phyloP scores from a whole-genome alignment of 768 basidiomycete species.

The Naganishia onofrii region DNA sequence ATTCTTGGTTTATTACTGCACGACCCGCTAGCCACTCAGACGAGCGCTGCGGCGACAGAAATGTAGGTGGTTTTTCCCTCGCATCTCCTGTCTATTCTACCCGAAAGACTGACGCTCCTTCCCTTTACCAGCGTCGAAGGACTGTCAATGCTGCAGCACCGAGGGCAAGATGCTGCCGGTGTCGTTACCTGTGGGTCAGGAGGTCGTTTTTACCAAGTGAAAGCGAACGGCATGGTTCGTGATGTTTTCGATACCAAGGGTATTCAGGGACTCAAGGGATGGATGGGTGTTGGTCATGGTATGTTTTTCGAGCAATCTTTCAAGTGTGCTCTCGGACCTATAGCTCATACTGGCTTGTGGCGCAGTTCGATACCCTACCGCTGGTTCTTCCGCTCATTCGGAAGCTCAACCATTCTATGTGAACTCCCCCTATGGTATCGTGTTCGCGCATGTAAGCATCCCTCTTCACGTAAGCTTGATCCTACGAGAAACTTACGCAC shows the following conservation, averaged over 20 bases:
- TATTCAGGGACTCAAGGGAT: constrained; percentile 73
- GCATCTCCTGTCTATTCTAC: background rate
- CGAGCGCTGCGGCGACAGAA: constrained; percentile 72
- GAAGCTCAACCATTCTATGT: constrained; percentile 99
- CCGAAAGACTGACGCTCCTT: background rate
- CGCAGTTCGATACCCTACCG: constrained; percentile 93
- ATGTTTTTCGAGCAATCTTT: constrained; percentile 37
- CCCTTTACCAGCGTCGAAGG: constrained; percentile 62
- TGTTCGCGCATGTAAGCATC: constrained; percentile 83
- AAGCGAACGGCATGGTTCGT: constrained; percentile 98
- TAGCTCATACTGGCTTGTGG: constrained; percentile 21
- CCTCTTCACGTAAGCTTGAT: background rate
- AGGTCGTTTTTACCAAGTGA: constrained; percentile 95
- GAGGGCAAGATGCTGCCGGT: constrained; percentile 97
- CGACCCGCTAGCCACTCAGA: constrained; percentile 59
- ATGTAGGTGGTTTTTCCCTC: constrained; percentile 57
- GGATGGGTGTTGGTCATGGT: constrained; percentile 99
- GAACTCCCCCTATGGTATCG: constrained; percentile 99
- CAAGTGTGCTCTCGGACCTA: background rate
- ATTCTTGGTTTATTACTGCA: constrained; percentile 83
- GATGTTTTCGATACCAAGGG: constrained; percentile 86
- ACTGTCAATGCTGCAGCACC: constrained; percentile 87
- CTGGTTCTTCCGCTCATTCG: constrained; percentile 91
- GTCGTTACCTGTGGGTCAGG: constrained; percentile 93
- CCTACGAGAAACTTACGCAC: too few species aligned